phyloP scores from a whole-genome alignment of 805 yeast species.

The Cyberlindnera xishuangbannaensis region DNA sequence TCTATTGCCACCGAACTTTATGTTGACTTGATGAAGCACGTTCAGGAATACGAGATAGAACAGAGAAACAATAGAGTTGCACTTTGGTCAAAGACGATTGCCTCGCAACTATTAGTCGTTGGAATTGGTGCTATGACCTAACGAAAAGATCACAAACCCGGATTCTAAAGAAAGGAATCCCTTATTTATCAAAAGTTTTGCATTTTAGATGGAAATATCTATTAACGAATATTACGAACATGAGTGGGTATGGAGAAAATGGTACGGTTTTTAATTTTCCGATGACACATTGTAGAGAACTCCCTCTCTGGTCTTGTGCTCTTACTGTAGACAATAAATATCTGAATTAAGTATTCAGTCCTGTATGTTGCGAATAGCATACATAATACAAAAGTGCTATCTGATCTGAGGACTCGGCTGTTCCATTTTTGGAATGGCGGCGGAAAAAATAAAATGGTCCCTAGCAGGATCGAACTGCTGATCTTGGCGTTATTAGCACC shows the following conservation, averaged over 20 bases:
- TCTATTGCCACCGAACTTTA: conserved; percentile 49
- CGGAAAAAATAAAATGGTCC: conserved; percentile 45
- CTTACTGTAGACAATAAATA: no score
- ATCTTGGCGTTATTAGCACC: conserved; percentile 53
- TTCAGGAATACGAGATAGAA: conserved; percentile 45
- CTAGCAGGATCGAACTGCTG: conserved; percentile 87
- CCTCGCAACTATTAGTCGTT: conserved; percentile 50
- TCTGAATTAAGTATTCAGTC: no score
- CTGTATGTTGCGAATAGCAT: no score
- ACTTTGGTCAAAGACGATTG: conserved; percentile 54
- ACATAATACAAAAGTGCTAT: not conserved
- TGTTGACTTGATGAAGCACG: conserved; percentile 49
- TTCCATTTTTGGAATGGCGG: no score
- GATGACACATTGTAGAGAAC: no score
- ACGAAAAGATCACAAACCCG: not conserved
- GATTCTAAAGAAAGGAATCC: not conserved
- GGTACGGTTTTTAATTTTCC: no score
- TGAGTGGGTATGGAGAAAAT: no score
- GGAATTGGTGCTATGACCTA: conserved; percentile 55
- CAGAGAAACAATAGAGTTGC: conserved; percentile 39
- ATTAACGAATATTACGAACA: no score
- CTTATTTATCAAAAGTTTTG: not conserved
- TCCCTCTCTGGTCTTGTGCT: no score
- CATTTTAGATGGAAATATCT: not conserved
- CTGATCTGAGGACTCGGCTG: not conserved